Evolutionary conservation across 306 rosid species (phyloP), one percentile per base, ranked within the genome.

Genomic region (Bauhinia variegata): DNA sequence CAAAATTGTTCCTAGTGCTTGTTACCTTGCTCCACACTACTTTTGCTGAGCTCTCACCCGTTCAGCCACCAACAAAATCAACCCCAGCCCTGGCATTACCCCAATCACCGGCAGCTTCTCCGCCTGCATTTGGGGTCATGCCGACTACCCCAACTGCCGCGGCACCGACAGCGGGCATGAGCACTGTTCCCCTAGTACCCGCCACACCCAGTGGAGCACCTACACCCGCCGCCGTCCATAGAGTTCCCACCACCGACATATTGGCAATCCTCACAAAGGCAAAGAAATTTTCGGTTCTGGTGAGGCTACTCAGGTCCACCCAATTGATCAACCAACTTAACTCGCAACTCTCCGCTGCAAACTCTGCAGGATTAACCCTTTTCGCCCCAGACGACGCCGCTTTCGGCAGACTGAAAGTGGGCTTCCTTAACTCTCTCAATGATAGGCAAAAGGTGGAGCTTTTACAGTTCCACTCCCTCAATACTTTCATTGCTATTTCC

Each of bases 381-480:
- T 72, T 85, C 14, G 82, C 87, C 9, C 87, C 90, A 0, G 54
- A 68, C 11, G 86, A 85, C 64, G 31, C 34, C 11, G 84, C 80
- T 2, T 82, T 85, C 34, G 75, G 80, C 4, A 68, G 53, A 8
- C 84, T 82, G 14, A 78, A 80, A 23, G 28, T 2, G 2, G 28
- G 28, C 2, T 23, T 23, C 2, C 28, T 23, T 23, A 23, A 23
- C 28, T 23, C 28, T 23, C 28, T 23, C 28, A 23, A 23, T 23
- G 28, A 23, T 23, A 23, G 28, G 28, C 28, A 85, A 18, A 85
- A 85, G 42, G 78, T 74, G 50, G 62, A 83, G 54, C 87, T 82
- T 23, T 37, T 85, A 8, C 85, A 77, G 63, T 85, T 70, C 76
- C 90, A 77, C 67, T 39, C 77, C 1, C 68, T 77, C 5, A 84